Evolutionary conservation across 768 basidiomycete genomes (phyloP).

Genomic region (Tylopilus sp.): DNA sequence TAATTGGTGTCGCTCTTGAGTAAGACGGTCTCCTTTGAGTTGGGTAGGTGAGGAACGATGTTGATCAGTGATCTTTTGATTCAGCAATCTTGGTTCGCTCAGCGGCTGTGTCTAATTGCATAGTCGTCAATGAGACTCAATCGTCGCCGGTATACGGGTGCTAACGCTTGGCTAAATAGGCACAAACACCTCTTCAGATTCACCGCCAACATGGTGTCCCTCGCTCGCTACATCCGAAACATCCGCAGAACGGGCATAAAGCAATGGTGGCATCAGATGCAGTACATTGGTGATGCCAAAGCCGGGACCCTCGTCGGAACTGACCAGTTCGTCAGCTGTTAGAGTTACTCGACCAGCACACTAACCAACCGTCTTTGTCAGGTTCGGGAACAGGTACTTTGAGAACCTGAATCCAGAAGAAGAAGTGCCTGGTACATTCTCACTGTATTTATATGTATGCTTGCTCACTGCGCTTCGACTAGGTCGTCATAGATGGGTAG

Average conservation of each 20-base stretch:
- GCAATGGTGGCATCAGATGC: conserved; percentile 90
- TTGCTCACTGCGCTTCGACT: conserved; percentile 2
- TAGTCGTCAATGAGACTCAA: too few relatives aligned
- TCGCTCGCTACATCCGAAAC: conserved; percentile 72
- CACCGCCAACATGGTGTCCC: conserved; percentile 55
- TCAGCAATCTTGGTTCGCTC: too few relatives aligned
- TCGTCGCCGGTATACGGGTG: not conserved
- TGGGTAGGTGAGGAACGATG: too few relatives aligned
- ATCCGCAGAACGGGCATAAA: conserved; percentile 71
- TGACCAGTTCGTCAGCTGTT: conserved; percentile 68
- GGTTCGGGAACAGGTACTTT: conserved; percentile 92
- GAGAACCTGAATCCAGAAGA: conserved; percentile 87
- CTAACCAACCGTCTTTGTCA: conserved; percentile 28
- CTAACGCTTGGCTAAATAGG: conserved; percentile 17
- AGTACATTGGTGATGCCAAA: conserved; percentile 95
- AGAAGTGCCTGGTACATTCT: conserved; percentile 75
- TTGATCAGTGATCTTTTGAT: too few relatives aligned
- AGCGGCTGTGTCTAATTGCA: too few relatives aligned
- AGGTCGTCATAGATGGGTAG: conserved; percentile 98
- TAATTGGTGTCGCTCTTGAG: too few relatives aligned
- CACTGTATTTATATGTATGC: not conserved
- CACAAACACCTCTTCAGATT: conserved; percentile 16
- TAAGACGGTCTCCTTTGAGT: too few relatives aligned
- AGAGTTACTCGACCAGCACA: not conserved
- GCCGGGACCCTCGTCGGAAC: conserved; percentile 69